A percentile compares a stretch with the other conserved stretches of the same genome.
Evolutionary conservation across 352 stramenopile genomes (phyloP).

Genomic region (Phytophthora niederhauseri): DNA sequence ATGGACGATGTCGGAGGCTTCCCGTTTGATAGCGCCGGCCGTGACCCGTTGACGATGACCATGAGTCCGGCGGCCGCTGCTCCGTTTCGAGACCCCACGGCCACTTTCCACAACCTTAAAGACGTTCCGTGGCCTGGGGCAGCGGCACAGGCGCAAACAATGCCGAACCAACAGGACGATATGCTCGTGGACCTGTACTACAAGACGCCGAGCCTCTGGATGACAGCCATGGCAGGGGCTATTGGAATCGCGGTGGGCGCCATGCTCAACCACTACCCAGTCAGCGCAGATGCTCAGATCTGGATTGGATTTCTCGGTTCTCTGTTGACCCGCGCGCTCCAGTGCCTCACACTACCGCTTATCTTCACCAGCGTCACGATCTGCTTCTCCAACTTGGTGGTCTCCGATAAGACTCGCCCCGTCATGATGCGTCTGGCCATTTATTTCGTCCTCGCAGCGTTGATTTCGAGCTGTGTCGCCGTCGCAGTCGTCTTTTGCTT

Average conservation of each 20-base stretch:
- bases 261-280: constrained; percentile 39
- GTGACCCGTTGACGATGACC: constrained; percentile 56
- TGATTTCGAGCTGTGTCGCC: constrained; percentile 47
- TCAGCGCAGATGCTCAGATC: constrained; percentile 29
- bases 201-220: constrained; percentile 50
- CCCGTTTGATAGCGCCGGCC: constrained; percentile 21
- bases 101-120: constrained; percentile 52
- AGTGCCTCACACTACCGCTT: constrained; percentile 67
- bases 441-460: constrained; percentile 50
- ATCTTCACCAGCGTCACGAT: constrained; percentile 77
- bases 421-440: constrained; percentile 56
- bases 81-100: constrained; percentile 55
- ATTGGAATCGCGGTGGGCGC: constrained; percentile 45
- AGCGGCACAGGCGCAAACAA: background rate
- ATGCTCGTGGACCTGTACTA: constrained; percentile 56
- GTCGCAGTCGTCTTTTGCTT: constrained; percentile 49
- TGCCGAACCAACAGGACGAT: constrained; percentile 40
- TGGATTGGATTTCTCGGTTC: constrained; percentile 52
- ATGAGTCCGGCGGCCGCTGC: constrained; percentile 60
- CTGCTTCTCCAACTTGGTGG: constrained; percentile 61
- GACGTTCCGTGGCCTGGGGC: constrained; percentile 27
- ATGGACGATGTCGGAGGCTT: constrained; percentile 24
- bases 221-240: constrained; percentile 38
- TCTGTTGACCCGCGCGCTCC: constrained; percentile 42
- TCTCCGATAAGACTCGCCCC: constrained; percentile 50